phyloP scores from a whole-genome alignment of 1,139 yeast species.

The Debaryomyces coudertii region DNA sequence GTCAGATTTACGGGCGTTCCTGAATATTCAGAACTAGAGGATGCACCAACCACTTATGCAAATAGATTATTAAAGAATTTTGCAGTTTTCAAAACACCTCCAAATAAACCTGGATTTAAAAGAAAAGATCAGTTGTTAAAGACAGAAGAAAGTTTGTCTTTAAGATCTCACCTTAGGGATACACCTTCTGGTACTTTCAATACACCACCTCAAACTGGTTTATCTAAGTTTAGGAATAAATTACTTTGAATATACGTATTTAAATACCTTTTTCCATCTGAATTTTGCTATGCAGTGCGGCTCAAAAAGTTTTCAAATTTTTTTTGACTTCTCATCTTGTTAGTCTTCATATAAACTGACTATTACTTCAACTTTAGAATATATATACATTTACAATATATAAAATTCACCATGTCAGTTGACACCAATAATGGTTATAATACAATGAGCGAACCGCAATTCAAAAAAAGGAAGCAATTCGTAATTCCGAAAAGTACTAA shows the following conservation, averaged over 20 bases:
- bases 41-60: slow-evolving; percentile 55
- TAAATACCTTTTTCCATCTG: not conserved
- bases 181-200: not conserved
- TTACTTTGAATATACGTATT: slow-evolving; percentile 7
- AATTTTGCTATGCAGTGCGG: slow-evolving; percentile 10
- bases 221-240: slow-evolving; percentile 14
- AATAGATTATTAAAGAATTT: slow-evolving; percentile 51
- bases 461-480: slow-evolving; percentile 25
- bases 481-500: slow-evolving; percentile 36
- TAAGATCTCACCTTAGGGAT: slow-evolving; percentile 36
- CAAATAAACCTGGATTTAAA: slow-evolving; percentile 28
- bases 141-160: slow-evolving; percentile 57
- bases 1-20: slow-evolving; percentile 59
- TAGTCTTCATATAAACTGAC: not conserved
- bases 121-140: slow-evolving; percentile 50
- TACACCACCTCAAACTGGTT: slow-evolving; percentile 5
- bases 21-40: slow-evolving; percentile 55
- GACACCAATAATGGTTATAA: slow-evolving; percentile 17
- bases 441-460: slow-evolving; percentile 1
- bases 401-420: slow-evolving; percentile 16
- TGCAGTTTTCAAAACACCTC: slow-evolving; percentile 40
- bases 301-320: slow-evolving; percentile 11
- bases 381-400: not conserved
- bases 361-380: slow-evolving; percentile 1
- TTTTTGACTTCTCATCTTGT: slow-evolving; percentile 14